Evolutionary conservation across 306 rosid genomes (phyloP), one percentile per base, ranked within the genome.

Genomic region (Pueraria montana): DNA sequence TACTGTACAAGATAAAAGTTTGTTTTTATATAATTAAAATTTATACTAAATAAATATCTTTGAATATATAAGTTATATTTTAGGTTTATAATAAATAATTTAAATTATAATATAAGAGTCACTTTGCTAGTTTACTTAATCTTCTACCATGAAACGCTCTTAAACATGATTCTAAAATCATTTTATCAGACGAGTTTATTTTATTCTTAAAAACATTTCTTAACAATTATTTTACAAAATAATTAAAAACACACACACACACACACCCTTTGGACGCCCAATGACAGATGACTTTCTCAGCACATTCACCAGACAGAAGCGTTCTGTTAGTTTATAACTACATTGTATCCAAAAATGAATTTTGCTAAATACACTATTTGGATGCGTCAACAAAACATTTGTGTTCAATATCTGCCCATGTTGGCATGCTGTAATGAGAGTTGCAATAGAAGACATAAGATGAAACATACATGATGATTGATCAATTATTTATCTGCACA

Each of bases 381-480:
- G 55, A 17, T 5, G 8, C n/a, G 2, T 48, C 53, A 14, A 48
- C n/a, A 48, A 48, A 36, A 56, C 23, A 3, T 45, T 50, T n/a
- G 23, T 50, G 9, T 53, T 18, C 26, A 18, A 53, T n/a, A 18
- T 20, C 24, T n/a, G 61, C 26, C 11, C 3, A 18, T 4, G 30
- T 21, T 56, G 64, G 32, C 64, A 58, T 11, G 30, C 46, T 72
- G 73, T 11, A 4, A 69, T 21, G 34, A 76, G 32, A 30, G 34
- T 30, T 30, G 34, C n/a, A 5, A 34, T 34, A 34, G 40, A 18
- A 50, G 72, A 53, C 65, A 63, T 42, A 14, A 63, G 11, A 64
- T 72, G 77, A 79, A 42, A 61, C 46, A n/a, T n/a, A n/a, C n/a
- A n/a, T n/a, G n/a, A n/a, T n/a, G n/a, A 55, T 48, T 14, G 11